Evolutionary conservation across 2,329 filamentous ascomycete genomes (phyloP), one percentile per base, ranked within the genome.

Genomic region (Clonostachys rhizophaga): DNA sequence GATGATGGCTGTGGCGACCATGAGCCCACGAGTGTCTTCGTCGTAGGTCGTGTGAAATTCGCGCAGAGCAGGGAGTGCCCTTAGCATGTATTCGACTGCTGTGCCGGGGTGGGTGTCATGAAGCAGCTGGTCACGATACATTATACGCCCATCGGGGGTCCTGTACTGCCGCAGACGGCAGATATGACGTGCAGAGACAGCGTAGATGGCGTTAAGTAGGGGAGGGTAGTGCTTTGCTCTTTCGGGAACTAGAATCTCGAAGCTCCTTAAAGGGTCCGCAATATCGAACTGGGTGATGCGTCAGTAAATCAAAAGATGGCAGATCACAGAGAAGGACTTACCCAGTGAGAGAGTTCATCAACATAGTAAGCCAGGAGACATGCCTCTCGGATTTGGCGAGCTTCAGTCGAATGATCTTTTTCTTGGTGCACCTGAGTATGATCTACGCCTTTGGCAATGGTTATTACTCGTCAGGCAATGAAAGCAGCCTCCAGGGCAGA

Each of bases 1-100:
- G 12, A 70, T 70, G 12, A 70, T 66, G 5, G 65, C 66, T 2
- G 67, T 70, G 1, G 67, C 65, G 34, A 69, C 62, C 47, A 70
- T 64, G 37, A 65, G 68, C 43, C 70, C 67, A 2, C 66, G 55
- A 13, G 64, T 65, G 14, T 68, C 66, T n/a, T 67, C 66, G 20
- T 69, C 66, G 24, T 69, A 69, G 16, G 63, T 58, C 24, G 24
- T 30, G 9, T 30, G 24, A 30, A 30, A 30, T 30, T 8, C 24
- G 6, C 66, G 58, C 2, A 70, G 53, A 1, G 66, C 66, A 6
- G 67, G 67, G 34, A 70, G 69, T 42, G 66, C 70, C 36, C 63
- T 59, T 2, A 70, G 53, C 40, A 66, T 70, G 43, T 70, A 70
- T 47, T 69, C 65, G 5, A 70, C 65, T 1, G 67, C 66, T 3